Evolutionary conservation across 192 early-diverging fungal genomes (phyloP), one percentile per base, ranked within the genome.

Genomic region (Phlyctochytrium arcticum): DNA sequence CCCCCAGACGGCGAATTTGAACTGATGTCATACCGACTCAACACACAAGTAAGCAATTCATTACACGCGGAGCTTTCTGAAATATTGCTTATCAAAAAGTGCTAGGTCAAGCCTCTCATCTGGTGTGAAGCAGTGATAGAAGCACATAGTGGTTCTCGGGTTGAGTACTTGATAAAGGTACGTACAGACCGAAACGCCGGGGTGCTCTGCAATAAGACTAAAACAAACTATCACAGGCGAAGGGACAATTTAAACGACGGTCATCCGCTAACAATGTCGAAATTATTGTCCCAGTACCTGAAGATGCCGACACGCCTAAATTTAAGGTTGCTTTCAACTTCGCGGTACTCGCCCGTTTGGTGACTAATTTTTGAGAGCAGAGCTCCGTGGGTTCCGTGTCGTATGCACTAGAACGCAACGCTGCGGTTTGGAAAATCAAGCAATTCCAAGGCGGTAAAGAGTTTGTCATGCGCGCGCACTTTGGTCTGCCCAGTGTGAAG

Each of bases 1-100:
- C 97, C 97, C 48, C 97, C 97, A 0, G 97, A 96, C 67, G 94
- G 94, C 36, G 94, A 96, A 74, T 96, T 96, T 76, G 97, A 99
- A 73, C 79, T 98, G 34, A 96, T 98, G 94, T 79, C 75, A 30
- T 92, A 96, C 72, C 90, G 86, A 81, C 60, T 89, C 84, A 68
- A 90, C 83, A 75, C 84, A 71, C 53, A 82, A 85, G 65, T 83
- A 86, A 32, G 91, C 91, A 64, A 88, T 24, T 10, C 34, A 15
- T 26, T 53, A 23, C 27, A 19, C 50, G n/a, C 50, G 15, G n/a
- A 29, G 50, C 27, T 12, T 53, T 12, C 2, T 44, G 39, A 44
- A 44, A 44, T 44, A n/a, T 19, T 44, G 39, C 39, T 44, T 44
- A 31, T n/a, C 26, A 17, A 24, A 53, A 26, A n/a, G 3, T 15